These are phyloP conservation scores for Poa annua DNA, from an alignment of 176 grass and related monocot species.

Conservation along the genomic window DNA sequence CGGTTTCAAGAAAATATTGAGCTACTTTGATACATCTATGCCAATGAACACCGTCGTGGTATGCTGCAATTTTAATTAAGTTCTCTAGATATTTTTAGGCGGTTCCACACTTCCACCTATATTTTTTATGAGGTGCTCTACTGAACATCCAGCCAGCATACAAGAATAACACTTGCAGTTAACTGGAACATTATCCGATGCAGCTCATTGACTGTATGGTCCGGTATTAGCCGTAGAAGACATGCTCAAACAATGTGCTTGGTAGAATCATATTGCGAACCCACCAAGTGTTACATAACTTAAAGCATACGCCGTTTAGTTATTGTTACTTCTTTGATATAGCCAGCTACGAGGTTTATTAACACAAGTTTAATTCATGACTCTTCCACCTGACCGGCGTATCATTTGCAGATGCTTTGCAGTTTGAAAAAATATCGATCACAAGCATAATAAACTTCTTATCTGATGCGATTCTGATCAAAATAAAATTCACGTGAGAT, in stretches of 20 bases:
- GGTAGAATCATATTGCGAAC: neutral
- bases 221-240: neutral
- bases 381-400: neutral
- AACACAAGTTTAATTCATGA: slow-evolving; percentile 22
- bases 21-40: neutral
- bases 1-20: neutral
- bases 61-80: slow-evolving; percentile 18
- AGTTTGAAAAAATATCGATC: neutral
- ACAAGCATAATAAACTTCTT: neutral
- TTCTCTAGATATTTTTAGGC: neutral
- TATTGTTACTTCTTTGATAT: neutral
- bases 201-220: slow-evolving; percentile 8
- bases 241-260: neutral
- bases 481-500: neutral
- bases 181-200: slow-evolving; percentile 4
- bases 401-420: neutral
- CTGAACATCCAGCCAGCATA: slow-evolving; percentile 18
- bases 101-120: neutral
- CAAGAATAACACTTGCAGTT: slow-evolving; percentile 3
- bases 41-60: neutral
- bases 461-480: neutral
- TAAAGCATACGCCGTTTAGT: neutral
- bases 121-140: neutral
- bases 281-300: neutral
- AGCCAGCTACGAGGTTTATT: neutral